Base-by-base conservation (phyloP, 2,329 filamentous ascomycete genomes). In the Pseudogymnoascus sp. region DNA sequence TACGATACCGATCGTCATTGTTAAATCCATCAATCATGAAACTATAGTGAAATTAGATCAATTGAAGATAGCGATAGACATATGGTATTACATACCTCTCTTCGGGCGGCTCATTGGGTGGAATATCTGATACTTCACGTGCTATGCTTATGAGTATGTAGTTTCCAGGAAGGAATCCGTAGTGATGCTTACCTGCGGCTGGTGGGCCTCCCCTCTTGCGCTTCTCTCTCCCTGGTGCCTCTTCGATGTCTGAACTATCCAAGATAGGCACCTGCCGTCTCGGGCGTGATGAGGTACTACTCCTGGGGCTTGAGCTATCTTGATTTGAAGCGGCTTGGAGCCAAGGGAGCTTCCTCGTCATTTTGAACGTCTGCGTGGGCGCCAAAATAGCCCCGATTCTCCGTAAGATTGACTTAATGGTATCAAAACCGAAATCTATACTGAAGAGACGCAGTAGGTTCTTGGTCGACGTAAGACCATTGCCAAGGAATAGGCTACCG, bases 1-100 rank as follows among this genome's bases (percentile, higher is more conserved):
- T 92, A 68, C 89, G 86, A 73, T 84, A 93, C 61, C 75, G 76
- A 70, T 92, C 88, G 71, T 94, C 90, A n/a, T 80, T 73, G 3
- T 81, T 77, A n/a, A 82, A 72, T 2, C 85, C 86, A 55, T 84
- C 79, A 2, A 78, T 76, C 87, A 93, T 92, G 48, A 55, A 55
- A 21, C 48, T 55, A 3, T 33, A 12, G 8, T n/a, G 7, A 2
- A 10, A 9, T 29, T 52, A 52, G 45, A 9, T 25, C 45, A 15
- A 4, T 52, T 31, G 5, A 31, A 12, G 21, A 33, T 5, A 55
- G n/a, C 5, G 18, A 5, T 55, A 18, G 13, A 13, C 48, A 33
- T 15, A 21, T 55, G 29, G 12, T 33, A 55, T 5, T 4, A 33
- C 29, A 33, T 55, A 55, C 48, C 48, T 55, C 18, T 55, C 48